A percentile compares a stretch with the other conserved stretches of the same genome.
Evolutionary conservation across 495 filamentous ascomycete species (phyloP).

Genomic region (Chaetomium tenue): DNA sequence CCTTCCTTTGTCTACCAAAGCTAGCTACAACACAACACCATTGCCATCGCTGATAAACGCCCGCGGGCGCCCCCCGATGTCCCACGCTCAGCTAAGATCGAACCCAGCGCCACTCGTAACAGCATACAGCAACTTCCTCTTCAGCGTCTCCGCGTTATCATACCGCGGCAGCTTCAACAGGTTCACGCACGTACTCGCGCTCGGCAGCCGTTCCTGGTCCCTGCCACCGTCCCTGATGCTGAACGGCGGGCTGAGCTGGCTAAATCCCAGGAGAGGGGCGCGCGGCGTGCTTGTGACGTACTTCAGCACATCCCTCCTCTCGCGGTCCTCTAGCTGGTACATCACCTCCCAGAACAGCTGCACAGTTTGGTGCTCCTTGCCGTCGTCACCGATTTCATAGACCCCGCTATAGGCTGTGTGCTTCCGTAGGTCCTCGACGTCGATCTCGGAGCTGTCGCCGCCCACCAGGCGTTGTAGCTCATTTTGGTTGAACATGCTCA

Average conservation of each 20-base stretch:
- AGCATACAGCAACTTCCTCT: conserved; percentile 82
- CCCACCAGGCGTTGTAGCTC: conserved; percentile 92
- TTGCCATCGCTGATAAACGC: not conserved
- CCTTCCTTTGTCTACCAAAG: not conserved
- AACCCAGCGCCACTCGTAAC: conserved; percentile 92
- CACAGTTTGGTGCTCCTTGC: conserved; percentile 77
- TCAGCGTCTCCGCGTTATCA: conserved; percentile 57
- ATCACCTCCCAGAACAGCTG: conserved; percentile 91
- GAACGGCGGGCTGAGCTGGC: conserved; percentile 79
- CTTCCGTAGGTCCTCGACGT: conserved; percentile 80
- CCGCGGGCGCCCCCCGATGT: not conserved
- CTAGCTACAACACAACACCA: not conserved
- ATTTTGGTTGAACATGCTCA: conserved; percentile 96
- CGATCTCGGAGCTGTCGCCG: conserved; percentile 78
- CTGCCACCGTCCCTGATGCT: conserved; percentile 83
- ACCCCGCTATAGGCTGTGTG: conserved; percentile 87
- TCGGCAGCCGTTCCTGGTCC: conserved; percentile 79
- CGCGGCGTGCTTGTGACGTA: conserved; percentile 94
- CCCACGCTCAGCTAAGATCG: conserved; percentile 67
- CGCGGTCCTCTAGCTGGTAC: conserved; percentile 65
- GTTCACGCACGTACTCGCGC: conserved; percentile 96
- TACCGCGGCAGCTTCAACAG: conserved; percentile 91
- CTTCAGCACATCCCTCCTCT: conserved; percentile 83
- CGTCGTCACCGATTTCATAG: conserved; percentile 84
- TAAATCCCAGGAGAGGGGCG: conserved; percentile 89